Evolutionary conservation across 179 eudicot genomes (phyloP).

Genomic region (Nepenthes alata): DNA sequence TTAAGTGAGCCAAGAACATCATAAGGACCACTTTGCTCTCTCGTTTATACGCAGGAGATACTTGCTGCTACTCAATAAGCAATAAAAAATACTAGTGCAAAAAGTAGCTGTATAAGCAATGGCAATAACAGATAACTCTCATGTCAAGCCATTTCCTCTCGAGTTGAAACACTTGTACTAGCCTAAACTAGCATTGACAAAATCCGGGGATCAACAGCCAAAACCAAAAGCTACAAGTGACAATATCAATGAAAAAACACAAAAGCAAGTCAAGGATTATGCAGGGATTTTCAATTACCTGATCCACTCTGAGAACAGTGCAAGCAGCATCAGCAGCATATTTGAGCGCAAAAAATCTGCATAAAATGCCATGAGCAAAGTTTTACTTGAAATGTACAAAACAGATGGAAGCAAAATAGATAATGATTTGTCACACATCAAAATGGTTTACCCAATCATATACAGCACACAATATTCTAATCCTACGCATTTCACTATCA

Average conservation of each 20-base stretch:
- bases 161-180: too few relatives aligned
- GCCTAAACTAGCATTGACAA: too few relatives aligned
- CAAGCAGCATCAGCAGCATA: slow-evolving; percentile 93
- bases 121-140: too few relatives aligned
- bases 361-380: slow-evolving; percentile 2
- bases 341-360: slow-evolving; percentile 84
- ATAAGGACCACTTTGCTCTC: not conserved
- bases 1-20: not conserved
- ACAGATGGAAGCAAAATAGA: too few relatives aligned
- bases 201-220: too few relatives aligned
- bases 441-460: too few relatives aligned
- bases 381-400: not conserved
- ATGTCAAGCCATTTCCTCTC: too few relatives aligned
- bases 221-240: not conserved
- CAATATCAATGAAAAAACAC: not conserved
- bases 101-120: not conserved
- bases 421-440: too few relatives aligned
- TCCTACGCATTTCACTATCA: too few relatives aligned
- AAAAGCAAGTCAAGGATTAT: not conserved
- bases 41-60: not conserved
- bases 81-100: not conserved
- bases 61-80: not conserved
- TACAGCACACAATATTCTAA: too few relatives aligned
- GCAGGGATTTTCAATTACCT: slow-evolving; percentile 30
- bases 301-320: slow-evolving; percentile 88